phyloP scores from a whole-genome alignment of 2,329 filamentous ascomycete species.

The Apiospora arundinis region DNA sequence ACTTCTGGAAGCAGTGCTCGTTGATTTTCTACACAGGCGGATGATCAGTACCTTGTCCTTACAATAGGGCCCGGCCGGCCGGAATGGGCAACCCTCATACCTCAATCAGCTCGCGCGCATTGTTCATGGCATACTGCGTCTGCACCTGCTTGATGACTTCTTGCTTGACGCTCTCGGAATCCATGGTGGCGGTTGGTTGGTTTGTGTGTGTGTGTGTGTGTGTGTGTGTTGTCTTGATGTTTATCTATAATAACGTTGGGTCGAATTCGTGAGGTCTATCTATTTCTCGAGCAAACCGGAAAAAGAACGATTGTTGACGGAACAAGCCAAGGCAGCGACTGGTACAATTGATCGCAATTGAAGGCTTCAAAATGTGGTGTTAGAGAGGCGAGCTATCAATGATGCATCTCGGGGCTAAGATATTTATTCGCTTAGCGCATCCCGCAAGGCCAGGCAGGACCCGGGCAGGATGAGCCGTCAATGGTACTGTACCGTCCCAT shows the following conservation, averaged over 20 bases:
- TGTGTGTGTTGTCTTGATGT: no score
- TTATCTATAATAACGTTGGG: neutral
- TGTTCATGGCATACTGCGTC: constrained; percentile 69
- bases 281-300: neutral
- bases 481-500: neutral
- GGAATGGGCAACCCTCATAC: constrained; percentile 48
- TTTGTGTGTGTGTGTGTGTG: neutral
- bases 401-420: constrained; percentile 14
- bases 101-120: constrained; percentile 74
- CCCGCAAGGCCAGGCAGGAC: neutral
- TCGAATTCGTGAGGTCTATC: neutral
- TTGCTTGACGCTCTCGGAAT: constrained; percentile 64
- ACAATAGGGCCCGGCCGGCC: neutral
- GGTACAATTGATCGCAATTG: neutral
- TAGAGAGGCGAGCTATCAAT: constrained; percentile 5
- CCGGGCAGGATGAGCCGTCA: neutral
- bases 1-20: constrained; percentile 81
- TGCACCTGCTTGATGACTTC: constrained; percentile 70
- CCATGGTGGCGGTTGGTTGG: constrained; percentile 51
- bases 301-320: neutral
- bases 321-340: neutral
- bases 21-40: constrained; percentile 70
- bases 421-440: constrained; percentile 17
- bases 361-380: constrained; percentile 6
- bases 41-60: neutral